Conservation (phyloP, 768 basidiomycete genomes). For the Lentinula aciculospora region DNA sequence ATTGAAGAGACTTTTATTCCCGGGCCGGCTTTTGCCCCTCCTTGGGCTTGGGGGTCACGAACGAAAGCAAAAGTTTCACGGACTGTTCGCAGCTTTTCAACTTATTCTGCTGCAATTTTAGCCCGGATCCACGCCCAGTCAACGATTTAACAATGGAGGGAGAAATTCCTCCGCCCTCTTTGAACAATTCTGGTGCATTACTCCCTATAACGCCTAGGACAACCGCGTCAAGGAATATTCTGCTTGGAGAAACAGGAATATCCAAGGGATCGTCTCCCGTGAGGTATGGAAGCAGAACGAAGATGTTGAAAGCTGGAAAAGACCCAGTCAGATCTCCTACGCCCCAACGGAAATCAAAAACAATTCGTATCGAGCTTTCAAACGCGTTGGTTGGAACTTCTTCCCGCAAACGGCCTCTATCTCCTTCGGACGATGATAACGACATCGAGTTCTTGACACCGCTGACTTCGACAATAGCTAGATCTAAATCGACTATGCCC, state of each 20-base stretch:
- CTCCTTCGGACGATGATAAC: background rate
- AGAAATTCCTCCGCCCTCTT: background rate
- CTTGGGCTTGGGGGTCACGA: too few species aligned
- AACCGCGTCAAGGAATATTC: background rate
- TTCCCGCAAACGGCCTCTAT: background rate
- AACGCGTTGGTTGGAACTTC: background rate
- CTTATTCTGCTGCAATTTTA: background rate
- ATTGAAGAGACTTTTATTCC: background rate
- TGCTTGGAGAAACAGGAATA: background rate
- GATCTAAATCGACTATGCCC: too few species aligned
- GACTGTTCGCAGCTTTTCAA: background rate
- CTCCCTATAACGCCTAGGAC: background rate
- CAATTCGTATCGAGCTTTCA: background rate
- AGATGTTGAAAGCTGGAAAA: too few species aligned
- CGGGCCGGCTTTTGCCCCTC: too few species aligned
- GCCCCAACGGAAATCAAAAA: background rate
- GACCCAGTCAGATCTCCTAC: background rate
- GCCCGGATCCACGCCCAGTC: background rate
- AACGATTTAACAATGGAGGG: background rate
- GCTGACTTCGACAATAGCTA: background rate
- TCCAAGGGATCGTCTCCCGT: background rate
- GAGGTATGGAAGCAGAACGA: conserved; percentile 4
- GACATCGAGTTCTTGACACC: background rate
- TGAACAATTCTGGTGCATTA: background rate
- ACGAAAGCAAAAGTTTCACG: too few species aligned